Base-by-base conservation (phyloP, 805 yeast species). In the Suhomyces sp. region DNA sequence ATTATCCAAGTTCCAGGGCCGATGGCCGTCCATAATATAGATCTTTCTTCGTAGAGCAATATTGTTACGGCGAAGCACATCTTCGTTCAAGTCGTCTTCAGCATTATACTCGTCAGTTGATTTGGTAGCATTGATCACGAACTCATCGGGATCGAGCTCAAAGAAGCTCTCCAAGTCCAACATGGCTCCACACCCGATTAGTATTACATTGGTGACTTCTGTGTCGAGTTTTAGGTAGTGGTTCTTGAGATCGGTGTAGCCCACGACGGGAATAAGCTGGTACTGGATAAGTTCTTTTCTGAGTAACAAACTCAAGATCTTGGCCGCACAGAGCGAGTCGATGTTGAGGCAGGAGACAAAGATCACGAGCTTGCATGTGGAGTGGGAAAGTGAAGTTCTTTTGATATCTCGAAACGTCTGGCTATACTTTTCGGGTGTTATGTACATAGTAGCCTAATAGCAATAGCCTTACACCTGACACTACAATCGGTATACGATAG, bases 1-100 rank as follows among this genome's bases (percentile, higher is more conserved):
- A 65, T 94, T 94, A 66, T 92, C 97, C 57, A 94, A 73, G 69
- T 92, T 92, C 98, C 99, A 94, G 4, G 99, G 99, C 57, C 98
- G 75, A 58, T 88, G 94, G 3, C 96, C 91, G 69, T 94, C 99
- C 52, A 94, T 78, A 9, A 96, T 81, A 62, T 90, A 96, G 2
- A 93, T 80, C 52, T 78, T 82, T 57, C 94, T 78, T 47, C 71
- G 79, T 41, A 78, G 66, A 17, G 51, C 53, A 40, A 54, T 38
- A 23, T 48, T 51, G 22, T 53, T 54, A n/a, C 45, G 66, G 63
- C 33, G 57, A 13, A 49, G 35, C 12, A 48, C 58, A 19, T 66
- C 66, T 13, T 63, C 63, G 40, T 54, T 54, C 23, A 58, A 47
- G 31, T 61, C 69, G 35, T 60, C 68, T 6, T 58, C 68, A 7